Conservation (phyloP, 257 asterid genomes). For the Solanum habrochaites region DNA sequence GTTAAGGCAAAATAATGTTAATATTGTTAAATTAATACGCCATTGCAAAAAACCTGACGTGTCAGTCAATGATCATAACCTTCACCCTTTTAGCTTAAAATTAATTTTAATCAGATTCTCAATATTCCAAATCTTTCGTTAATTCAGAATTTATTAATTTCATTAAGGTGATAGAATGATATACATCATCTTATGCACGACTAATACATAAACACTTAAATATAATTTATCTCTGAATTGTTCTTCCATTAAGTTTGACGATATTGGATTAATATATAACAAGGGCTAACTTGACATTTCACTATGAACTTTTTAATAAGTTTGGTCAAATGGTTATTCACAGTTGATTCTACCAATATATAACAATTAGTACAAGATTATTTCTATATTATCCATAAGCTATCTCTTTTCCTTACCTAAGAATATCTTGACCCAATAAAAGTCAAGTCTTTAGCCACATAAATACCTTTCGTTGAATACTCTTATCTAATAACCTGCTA, state of each 20-base stretch:
- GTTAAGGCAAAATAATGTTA: not conserved
- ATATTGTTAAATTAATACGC: not conserved
- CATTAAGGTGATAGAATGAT: not conserved
- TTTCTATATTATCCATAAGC: not conserved
- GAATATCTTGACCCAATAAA: constrained; percentile 7
- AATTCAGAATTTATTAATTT: not conserved
- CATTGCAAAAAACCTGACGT: not conserved
- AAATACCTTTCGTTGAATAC: not conserved
- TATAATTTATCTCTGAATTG: not conserved
- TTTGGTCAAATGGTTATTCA: not conserved
- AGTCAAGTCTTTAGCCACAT: not conserved
- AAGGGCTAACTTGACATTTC: not conserved
- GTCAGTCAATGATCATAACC: not conserved
- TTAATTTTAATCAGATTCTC: not conserved
- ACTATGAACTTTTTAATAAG: not conserved
- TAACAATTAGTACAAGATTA: not conserved
- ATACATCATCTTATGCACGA: not conserved
- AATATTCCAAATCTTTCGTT: not conserved
- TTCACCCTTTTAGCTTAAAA: not conserved
- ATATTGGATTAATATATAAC: not conserved
- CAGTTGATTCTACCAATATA: not conserved
- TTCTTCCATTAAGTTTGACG: not conserved
- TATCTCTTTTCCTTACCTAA: not conserved
- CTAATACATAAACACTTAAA: not conserved
- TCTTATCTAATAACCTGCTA: not conserved